Evolutionary conservation across 2,329 filamentous ascomycete genomes (phyloP).

Genomic region (Cordyceps fumosorosea): DNA sequence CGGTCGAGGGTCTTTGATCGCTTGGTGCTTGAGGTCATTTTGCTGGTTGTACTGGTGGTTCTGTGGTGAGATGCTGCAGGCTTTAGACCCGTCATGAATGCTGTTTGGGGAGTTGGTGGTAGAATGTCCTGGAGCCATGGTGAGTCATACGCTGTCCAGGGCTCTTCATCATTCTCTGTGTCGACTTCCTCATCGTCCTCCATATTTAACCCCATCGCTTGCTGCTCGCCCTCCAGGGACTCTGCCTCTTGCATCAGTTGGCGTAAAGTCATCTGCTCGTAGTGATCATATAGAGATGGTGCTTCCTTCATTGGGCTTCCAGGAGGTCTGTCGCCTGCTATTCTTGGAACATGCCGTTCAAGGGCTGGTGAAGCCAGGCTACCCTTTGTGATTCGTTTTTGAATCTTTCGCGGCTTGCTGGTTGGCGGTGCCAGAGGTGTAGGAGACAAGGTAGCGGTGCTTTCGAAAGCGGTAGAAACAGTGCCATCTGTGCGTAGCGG

Average conservation of each 20-base stretch:
- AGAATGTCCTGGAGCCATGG: conserved; percentile 4
- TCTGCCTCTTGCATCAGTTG: conserved; percentile 29
- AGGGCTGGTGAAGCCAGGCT: conserved; percentile 22
- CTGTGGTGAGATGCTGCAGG: background rate
- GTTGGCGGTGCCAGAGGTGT: conserved; percentile 32
- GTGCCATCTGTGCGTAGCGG: conserved; percentile 26
- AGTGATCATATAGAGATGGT: conserved; percentile 49
- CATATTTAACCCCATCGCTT: conserved; percentile 6
- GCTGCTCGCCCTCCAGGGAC: conserved; percentile 15
- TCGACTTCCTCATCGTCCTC: conserved; percentile 6
- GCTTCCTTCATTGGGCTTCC: conserved; percentile 32
- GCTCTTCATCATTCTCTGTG: conserved; percentile 9
- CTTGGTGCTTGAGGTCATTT: background rate
- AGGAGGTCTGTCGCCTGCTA: conserved; percentile 18
- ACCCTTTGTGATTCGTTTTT: conserved; percentile 32
- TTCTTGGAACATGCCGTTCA: conserved; percentile 20
- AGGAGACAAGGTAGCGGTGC: conserved; percentile 33
- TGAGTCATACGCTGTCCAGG: conserved; percentile 9
- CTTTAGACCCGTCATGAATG: background rate
- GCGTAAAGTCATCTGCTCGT: conserved; percentile 49
- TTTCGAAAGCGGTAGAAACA: conserved; percentile 29
- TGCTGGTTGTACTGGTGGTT: conserved; percentile 2
- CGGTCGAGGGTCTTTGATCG: background rate
- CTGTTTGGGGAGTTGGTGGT: background rate
- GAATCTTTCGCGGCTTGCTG: conserved; percentile 22